Base-by-base conservation (phyloP, 768 basidiomycete species). In the Termitomyces heimii region DNA sequence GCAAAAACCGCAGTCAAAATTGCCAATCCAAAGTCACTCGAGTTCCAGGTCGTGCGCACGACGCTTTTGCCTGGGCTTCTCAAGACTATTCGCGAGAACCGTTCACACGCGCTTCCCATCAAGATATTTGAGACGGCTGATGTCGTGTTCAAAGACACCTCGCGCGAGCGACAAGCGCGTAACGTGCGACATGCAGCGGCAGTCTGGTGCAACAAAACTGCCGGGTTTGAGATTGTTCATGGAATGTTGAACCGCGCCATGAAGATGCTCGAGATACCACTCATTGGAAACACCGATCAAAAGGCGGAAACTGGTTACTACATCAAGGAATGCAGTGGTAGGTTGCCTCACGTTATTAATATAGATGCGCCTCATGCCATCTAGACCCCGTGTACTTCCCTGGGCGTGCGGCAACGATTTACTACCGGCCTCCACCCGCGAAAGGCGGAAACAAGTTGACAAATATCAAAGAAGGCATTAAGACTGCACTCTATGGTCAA, bases 11-110 rank as follows among this genome's bases (percentile, higher is more conserved):
- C 89, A 1, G 85, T 98, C 60, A 89, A 89, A 65, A 92, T 98
- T 59, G 94, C 90, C 57, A 99, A 99, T 73, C 97, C 97, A 0
- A 98, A 97, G 75, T 93, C 97, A 24, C 82, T 93, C 62, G 97
- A 98, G 71, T 98, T 97, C 75, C 97, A 99, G 74, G 89, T 98
- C 57, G 94, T 98, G 44, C 90, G 97, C 60, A 98, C 97, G 1
- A 93, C 95, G 28, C 85, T 99, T 54, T 77, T 99, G 7, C 95
- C 96, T 14, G 97, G 97, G 51, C 84, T 99, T 45, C 84, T 99
- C 64, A 99, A 99, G 76, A 97, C 95, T 18, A 78, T 97, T 45
- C 88, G 97, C 64, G 97, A 99, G 75, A 99, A 99, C 76, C 86
- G 91, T 52, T 92, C 92, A 60, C 93, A 97, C 62, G 70, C 96